Evolutionary conservation across 2,329 filamentous ascomycete genomes (phyloP), one percentile per base, ranked within the genome.

Genomic region (Penicillium oxalicum): DNA sequence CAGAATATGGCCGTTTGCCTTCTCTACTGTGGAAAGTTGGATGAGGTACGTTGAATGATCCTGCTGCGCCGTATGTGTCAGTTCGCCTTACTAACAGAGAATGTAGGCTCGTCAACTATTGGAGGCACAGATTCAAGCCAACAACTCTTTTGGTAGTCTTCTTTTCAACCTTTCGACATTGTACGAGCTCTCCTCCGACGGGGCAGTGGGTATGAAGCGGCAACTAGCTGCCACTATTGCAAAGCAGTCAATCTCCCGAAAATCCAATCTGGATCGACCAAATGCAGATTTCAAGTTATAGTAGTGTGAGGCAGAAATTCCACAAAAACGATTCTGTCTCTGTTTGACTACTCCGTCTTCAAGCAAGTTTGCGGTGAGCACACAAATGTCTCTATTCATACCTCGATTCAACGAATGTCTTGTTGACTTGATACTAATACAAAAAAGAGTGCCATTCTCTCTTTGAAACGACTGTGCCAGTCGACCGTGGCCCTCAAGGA

Each of bases 81-180:
- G 4, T 8, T 26, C 35, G 12, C 45, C 29, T 35, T 27, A 41
- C 47, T 56, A 24, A 56, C 37, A 26, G 12, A 37, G 35, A 37
- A 41, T 35, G 2, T 51, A 88, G 77, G 86, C 88, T 0, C 81
- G 81, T 11, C 68, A 74, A 9, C 69, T 87, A 1, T 73, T 96
- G 3, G 85, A 91, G 60, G 69, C 72, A 0, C 70, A 94, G 9
- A 74, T 90, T 0, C 75, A 81, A 3, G 66, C 74, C 0, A 80
- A 83, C 1, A 74, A 81, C 36, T 80, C 82, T 0, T 96, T 91
- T 49, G 84, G 87, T 54, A 87, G 87, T 0, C 71, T 95, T 2
- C 80, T 94, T 0, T 95, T 96, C 70, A 97, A 97, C 65, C 70
- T 98, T 9, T 83, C 84, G 9, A 97, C 91, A 0, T 81, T 95